Conservation (phyloP, 2,329 filamentous ascomycete genomes). For the Ophiostoma australiae region DNA sequence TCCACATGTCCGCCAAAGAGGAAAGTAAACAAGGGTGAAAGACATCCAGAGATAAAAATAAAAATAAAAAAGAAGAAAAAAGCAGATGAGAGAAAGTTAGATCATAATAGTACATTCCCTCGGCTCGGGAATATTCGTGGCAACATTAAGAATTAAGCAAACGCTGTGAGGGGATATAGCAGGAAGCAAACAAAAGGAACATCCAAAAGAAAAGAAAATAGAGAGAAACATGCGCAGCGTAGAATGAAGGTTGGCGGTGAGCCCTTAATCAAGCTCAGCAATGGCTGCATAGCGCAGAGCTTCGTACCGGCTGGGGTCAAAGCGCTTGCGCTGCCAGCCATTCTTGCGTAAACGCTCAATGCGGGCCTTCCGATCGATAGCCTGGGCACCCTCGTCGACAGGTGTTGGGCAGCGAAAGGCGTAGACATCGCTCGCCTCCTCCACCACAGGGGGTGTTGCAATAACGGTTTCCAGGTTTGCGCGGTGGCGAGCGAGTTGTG, state of each 20-base stretch:
- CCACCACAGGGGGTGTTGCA: conserved; percentile 25
- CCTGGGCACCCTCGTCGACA: conserved; percentile 36
- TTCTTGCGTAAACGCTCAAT: conserved; percentile 51
- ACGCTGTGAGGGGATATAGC: conserved; percentile 5
- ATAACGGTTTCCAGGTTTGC: conserved; percentile 43
- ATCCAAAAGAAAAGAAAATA: conserved; percentile 2
- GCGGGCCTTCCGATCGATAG: conserved; percentile 44
- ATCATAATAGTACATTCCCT: conserved; percentile 12
- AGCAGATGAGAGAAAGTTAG: background rate
- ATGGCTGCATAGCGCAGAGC: conserved; percentile 48
- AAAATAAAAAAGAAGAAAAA: background rate
- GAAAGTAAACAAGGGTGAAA: background rate
- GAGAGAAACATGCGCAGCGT: background rate
- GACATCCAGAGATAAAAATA: background rate
- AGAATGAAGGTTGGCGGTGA: background rate
- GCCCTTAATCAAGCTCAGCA: conserved; percentile 42
- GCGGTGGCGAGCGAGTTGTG: conserved; percentile 48
- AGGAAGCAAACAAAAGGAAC: background rate
- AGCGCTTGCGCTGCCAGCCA: conserved; percentile 54
- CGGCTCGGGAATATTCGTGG: background rate
- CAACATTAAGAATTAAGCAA: background rate
- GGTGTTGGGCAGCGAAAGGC: conserved; percentile 27
- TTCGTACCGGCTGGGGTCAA: conserved; percentile 51
- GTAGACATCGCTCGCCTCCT: background rate
- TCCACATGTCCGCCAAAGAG: conserved; percentile 1